phyloP scores from a whole-genome alignment of 2,329 filamentous ascomycete species.

The Amauroascus verrucosus region DNA sequence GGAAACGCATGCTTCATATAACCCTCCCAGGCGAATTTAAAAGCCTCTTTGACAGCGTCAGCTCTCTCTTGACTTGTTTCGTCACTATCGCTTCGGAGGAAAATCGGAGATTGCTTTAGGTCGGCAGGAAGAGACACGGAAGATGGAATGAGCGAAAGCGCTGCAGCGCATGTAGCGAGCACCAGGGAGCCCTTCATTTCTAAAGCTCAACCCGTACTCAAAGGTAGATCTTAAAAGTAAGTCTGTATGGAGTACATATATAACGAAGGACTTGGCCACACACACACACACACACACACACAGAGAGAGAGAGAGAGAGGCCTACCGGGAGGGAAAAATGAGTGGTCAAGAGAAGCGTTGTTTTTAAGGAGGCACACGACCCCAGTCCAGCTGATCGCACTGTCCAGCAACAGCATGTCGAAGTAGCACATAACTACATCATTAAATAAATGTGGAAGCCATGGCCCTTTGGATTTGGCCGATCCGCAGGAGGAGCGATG shows the following conservation, averaged over 20 bases:
- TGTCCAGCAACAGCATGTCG: no score
- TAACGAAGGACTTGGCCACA: no score
- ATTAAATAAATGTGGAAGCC: no score
- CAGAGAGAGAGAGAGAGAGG: not conserved
- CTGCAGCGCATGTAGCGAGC: conserved; percentile 3
- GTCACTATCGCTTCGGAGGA: not conserved
- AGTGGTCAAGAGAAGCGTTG: no score
- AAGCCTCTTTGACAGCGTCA: conserved; percentile 56
- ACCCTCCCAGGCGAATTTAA: conserved; percentile 60
- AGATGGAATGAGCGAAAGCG: conserved; percentile 8
- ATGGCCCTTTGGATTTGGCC: no score
- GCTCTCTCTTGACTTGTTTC: conserved; percentile 33
- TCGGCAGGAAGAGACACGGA: conserved; percentile 9
- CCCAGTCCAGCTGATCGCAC: no score
- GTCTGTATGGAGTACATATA: not conserved
- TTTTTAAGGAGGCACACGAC: no score
- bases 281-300: no score
- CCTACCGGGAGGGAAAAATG: no score
- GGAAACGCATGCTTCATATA: conserved; percentile 67
- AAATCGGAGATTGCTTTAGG: not conserved
- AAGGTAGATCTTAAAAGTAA: not conserved
- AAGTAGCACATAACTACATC: no score
- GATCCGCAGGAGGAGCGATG: no score
- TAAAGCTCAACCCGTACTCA: not conserved
- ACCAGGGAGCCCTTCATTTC: conserved; percentile 5